Evolutionary conservation across 768 basidiomycete species (phyloP), one percentile per base, ranked within the genome.

Genomic region (Boletus reticuloceps): DNA sequence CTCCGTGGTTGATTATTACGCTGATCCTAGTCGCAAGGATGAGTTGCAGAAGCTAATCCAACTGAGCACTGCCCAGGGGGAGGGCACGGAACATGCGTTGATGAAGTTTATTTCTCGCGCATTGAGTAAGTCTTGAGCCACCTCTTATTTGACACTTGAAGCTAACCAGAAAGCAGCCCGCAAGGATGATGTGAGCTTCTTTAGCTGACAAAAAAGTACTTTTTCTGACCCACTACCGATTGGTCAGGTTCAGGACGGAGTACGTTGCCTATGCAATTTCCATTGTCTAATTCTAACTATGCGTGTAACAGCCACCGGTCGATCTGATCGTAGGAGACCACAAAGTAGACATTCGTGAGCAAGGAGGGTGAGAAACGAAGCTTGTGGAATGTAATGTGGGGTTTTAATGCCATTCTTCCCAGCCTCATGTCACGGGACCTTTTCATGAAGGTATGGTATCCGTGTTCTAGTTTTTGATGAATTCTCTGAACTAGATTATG

Each of bases 1-100:
- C 4, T 77, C 80, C 51, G 76, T 85, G 22, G 73, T 89, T 47
- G 74, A 86, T 62, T 86, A 82, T 69, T 89, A 82, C 60, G 70
- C 88, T 14, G 71, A 75, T 11, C 73, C 75, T 1, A 66, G 64
- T 40, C 69, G 69, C 57, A 46, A 66, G 51, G 46, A 65, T 17
- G 74, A 72, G 6, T 40, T 61, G 14, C 29, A 69, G 22, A 72
- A 79, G 32, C 74, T 86, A 31, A 69, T 77, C 2, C 59, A 55
- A 17, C 60, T 81, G 29, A 68, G 70, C 31, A 53, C 65, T n/a
- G 49, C 57, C 17, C 64, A 64, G 7, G 56, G 63, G 6, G 64
- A 72, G 36, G 65, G 60, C 14, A 48, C 51, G 16, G 54, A 52
- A 6, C 70, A 71, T 49, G 45, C 41, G n/a, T 56, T 82, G 32